Evolutionary conservation across 768 basidiomycete genomes (phyloP).

Genomic region (Lentinula raphanica): DNA sequence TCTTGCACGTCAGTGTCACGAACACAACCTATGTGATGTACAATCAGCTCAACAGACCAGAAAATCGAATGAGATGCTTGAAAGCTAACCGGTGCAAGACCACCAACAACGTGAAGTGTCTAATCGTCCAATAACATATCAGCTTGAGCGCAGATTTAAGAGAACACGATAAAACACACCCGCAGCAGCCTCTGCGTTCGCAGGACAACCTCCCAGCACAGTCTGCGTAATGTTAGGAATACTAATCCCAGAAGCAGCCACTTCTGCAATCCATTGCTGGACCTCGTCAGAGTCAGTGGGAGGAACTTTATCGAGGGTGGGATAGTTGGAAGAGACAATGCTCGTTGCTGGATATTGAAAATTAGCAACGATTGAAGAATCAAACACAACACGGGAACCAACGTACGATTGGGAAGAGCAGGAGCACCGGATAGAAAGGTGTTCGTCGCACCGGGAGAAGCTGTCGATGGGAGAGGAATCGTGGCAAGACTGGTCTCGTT

Average conservation of each 20-base stretch:
- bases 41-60: background rate
- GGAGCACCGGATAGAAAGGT: conserved; percentile 53
- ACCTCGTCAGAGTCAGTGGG: conserved; percentile 56
- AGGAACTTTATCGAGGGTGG: conserved; percentile 57
- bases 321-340: conserved; percentile 54
- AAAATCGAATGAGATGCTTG: background rate
- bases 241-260: conserved; percentile 45
- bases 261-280: conserved; percentile 65
- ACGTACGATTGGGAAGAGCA: conserved; percentile 48
- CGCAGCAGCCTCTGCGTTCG: conserved; percentile 46
- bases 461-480: conserved; percentile 39
- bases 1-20: conserved; percentile 60
- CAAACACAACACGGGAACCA: conserved; percentile 3
- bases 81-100: conserved; percentile 45
- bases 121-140: background rate
- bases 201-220: conserved; percentile 47
- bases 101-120: conserved; percentile 47
- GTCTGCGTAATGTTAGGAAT: conserved; percentile 54
- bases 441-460: conserved; percentile 45
- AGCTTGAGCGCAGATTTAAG: too few relatives aligned
- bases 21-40: conserved; percentile 34
- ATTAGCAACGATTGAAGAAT: background rate
- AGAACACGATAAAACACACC: background rate
- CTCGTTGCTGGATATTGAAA: conserved; percentile 30
- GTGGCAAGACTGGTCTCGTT: conserved; percentile 39